Base-by-base conservation (phyloP, 2,329 filamentous ascomycete species). In the Dothideomycetes sp. region DNA sequence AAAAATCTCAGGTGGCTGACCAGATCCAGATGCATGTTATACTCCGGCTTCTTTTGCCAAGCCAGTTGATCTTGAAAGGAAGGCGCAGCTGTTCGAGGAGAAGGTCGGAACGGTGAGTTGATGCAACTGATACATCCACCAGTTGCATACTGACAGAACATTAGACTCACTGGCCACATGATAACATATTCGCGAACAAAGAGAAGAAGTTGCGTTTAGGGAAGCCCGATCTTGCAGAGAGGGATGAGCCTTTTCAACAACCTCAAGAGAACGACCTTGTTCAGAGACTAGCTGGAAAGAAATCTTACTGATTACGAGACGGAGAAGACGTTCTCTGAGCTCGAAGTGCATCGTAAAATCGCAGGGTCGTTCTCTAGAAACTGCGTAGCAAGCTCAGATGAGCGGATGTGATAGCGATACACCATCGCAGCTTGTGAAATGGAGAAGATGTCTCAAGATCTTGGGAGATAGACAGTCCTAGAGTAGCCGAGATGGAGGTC, bases 21-120 rank as follows among this genome's bases (percentile, higher is more conserved):
- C n/a, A n/a, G n/a, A n/a, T n/a, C n/a, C n/a, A n/a, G n/a, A n/a
- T n/a, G n/a, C n/a, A n/a, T n/a, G n/a, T n/a, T n/a, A 51, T 19
- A 42, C 47, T 2, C 49, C 49, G 1, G 49, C 47, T 5, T 36
- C 38, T 9, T 47, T 47, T 34, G 47, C 47, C 1, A 18, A 17
- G 8, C 31, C 45, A 24, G 41, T 37, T 25, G 34, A 43, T 25
- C 17, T 46, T 9, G 24, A 40, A n/a, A 43, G 43, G 39, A 50
- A 51, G 41, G 44, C 42, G 4, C 37, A 41, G 13, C 40, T 45
- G 10, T 52, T 46, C 19, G 12, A 34, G 6, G 15, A 39, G 10
- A 37, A 43, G 16, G 30, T 41, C 1, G 48, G 47, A 19, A 52
- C 50, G 23, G 23, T 25, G 12, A 25, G 23, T 12, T 25, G n/a